phyloP scores from a whole-genome alignment of 2,329 filamentous ascomycete species.

The Leptographium procerum region DNA sequence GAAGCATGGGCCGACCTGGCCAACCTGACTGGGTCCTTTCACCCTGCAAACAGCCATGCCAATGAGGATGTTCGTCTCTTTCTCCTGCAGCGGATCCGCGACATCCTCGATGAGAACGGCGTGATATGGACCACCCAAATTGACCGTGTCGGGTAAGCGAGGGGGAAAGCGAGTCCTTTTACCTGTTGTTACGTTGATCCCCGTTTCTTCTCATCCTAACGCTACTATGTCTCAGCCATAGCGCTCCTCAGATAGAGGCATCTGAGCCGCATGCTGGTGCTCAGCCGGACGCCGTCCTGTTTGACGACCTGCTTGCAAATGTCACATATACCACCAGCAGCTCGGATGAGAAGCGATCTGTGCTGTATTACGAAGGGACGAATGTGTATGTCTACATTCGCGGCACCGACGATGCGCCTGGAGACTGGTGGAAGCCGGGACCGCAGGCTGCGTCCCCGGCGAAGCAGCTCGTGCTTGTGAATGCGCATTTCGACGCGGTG shows the following conservation, averaged over 20 bases:
- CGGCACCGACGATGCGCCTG: constrained; percentile 61
- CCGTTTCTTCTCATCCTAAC: background rate
- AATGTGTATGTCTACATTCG: constrained; percentile 90
- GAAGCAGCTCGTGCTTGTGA: constrained; percentile 75
- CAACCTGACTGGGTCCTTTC: constrained; percentile 60
- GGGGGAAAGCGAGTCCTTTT: background rate
- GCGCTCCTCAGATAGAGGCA: background rate
- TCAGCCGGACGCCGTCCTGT: constrained; percentile 39
- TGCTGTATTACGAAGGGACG: constrained; percentile 79
- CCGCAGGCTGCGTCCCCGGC: constrained; percentile 23
- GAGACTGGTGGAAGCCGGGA: constrained; percentile 54
- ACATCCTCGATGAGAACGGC: constrained; percentile 55
- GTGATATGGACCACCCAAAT: constrained; percentile 33
- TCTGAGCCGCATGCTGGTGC: constrained; percentile 8
- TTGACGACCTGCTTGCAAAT: constrained; percentile 72
- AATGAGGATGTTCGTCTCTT: constrained; percentile 75
- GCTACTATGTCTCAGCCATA: background rate
- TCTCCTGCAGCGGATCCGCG: constrained; percentile 58
- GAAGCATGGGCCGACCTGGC: constrained; percentile 82
- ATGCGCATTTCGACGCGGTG: constrained; percentile 87
- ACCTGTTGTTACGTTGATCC: background rate
- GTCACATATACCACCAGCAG: constrained; percentile 48
- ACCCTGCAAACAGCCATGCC: constrained; percentile 76
- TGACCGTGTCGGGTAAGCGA: constrained; percentile 1
- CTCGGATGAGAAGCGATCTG: constrained; percentile 17